Evolutionary conservation across 306 rosid genomes (phyloP), one percentile per base, ranked within the genome.

Genomic region (Quercus agrifolia): DNA sequence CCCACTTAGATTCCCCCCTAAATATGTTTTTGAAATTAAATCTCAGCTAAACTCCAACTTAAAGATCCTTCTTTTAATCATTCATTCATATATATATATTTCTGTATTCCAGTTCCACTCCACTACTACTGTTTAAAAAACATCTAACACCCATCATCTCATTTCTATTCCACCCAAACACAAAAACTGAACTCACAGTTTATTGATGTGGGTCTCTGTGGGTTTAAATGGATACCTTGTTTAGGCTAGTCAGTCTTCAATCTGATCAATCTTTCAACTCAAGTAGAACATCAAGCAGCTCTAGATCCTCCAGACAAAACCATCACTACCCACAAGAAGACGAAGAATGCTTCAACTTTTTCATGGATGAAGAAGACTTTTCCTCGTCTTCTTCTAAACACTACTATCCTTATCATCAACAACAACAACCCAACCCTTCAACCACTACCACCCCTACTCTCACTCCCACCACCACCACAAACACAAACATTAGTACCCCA

Each of bases 341-440:
- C 74, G 88, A 94, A 92, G 98, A 92, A 95, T 95, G 99, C 98
- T 92, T 92, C 97, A 87, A 87, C 90, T 81, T 90, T 87, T 92
- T 90, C 96, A 95, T 92, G 99, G 99, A 92, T 91, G 98, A 95
- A 76, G 97, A 91, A 89, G 97, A 92, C 87, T 81, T 91, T 35
- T 91, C 97, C 84, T 90, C 99, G 35, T 87, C 97, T 81, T 89
- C 99, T 82, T 93, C 99, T 52, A 93, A 81, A 75, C 92, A 91
- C 88, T 81, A 84, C 73, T 82, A 86, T 74, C 91, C 88, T 4
- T 81, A 86, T 80, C 80, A 72, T 9, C 90, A 70, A 28, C 91
- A 35, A 35, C 41, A 69, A 18, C 79, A 67, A 3, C 49, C 79
- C 62, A 46, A 84, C 3, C 56, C 85, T 58, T 58, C 46, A 41